Conservation (phyloP, 1,284 basidiomycete species). For the Ceratobasidium theobromae region DNA sequence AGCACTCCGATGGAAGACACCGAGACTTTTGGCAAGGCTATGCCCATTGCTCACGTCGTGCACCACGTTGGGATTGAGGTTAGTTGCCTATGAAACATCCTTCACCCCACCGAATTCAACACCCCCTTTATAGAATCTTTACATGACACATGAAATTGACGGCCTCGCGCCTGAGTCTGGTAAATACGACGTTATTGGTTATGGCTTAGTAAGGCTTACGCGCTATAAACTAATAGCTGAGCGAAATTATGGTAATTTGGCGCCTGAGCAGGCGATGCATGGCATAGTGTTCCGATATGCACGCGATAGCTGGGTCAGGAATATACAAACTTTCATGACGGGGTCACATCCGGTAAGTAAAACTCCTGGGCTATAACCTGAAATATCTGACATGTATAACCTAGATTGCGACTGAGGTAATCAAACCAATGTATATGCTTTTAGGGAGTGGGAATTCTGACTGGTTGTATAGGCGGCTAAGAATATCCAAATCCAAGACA, state of each 20-base stretch:
- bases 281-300: constrained; percentile 32
- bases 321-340: constrained; percentile 32
- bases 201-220: background rate
- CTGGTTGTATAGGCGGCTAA: constrained; percentile 6
- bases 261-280: constrained; percentile 31
- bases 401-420: constrained; percentile 32
- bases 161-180: constrained; percentile 18
- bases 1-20: constrained; percentile 26
- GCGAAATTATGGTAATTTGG: constrained; percentile 32
- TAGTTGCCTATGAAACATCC: background rate
- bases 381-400: background rate
- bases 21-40: constrained; percentile 26
- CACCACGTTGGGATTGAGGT: constrained; percentile 31
- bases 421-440: background rate
- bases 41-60: constrained; percentile 27
- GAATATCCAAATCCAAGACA: constrained; percentile 33
- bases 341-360: constrained; percentile 33
- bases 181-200: background rate
- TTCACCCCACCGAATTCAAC: background rate
- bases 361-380: background rate
- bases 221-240: background rate
- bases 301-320: constrained; percentile 29
- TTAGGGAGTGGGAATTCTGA: background rate
- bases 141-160: constrained; percentile 33
- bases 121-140: background rate